Percentiles rank a stretch among this genome's conserved stretches.
Conservation (phyloP, 2,329 filamentous ascomycete species). For the Phyllosticta ampelicida region DNA sequence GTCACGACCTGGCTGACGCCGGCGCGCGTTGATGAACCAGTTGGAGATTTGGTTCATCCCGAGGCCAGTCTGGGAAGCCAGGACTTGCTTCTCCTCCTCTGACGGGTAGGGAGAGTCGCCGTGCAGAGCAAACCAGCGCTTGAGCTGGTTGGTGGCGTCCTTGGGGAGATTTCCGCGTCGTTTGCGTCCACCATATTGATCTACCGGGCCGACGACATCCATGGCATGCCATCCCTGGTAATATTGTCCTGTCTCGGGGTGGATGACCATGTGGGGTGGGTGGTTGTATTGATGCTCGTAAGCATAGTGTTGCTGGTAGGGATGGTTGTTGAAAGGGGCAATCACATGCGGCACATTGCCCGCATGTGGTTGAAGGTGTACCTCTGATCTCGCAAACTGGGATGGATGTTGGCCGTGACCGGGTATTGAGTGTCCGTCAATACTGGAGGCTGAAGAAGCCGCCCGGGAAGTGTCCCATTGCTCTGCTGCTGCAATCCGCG, state of each 20-base stretch:
- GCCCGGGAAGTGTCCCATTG: not conserved
- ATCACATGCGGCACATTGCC: not conserved
- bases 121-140: constrained; percentile 70
- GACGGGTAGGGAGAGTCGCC: constrained; percentile 71
- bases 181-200: not conserved
- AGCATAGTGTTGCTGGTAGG: not conserved
- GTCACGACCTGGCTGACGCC: constrained; percentile 35
- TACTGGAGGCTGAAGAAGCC: not conserved
- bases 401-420: not conserved
- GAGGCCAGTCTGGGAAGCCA: not conserved
- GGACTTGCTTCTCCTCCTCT: constrained; percentile 71
- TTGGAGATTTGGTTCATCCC: constrained; percentile 49
- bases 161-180: constrained; percentile 75
- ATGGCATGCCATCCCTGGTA: not conserved
- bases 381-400: not conserved
- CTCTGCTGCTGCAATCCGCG: not conserved
- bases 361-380: not conserved
- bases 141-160: constrained; percentile 71
- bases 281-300: not conserved
- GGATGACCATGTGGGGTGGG: not conserved
- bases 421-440: not conserved
- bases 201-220: not conserved
- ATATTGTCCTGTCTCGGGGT: not conserved
- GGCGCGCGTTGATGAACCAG: constrained; percentile 70
- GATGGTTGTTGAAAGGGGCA: not conserved